Evolutionary conservation across 345 rosid genomes (phyloP).

Genomic region (Brassica incana): DNA sequence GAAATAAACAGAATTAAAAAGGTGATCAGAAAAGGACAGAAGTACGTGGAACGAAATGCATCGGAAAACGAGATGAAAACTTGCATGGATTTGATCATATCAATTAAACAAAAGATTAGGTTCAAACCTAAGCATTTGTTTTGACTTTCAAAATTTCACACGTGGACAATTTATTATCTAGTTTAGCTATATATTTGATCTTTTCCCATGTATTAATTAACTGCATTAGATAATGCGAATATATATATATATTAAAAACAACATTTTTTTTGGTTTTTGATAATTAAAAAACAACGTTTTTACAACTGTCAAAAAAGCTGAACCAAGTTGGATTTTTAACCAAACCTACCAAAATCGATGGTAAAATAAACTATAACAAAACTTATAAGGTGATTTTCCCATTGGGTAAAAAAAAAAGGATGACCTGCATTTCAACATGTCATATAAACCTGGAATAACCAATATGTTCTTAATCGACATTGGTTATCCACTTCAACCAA

Average conservation of each 20-base stretch:
- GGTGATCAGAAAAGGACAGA: constrained; percentile 22
- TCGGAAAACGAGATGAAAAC: constrained; percentile 16
- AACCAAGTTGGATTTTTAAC: not conserved
- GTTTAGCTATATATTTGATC: not conserved
- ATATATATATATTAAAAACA: not conserved
- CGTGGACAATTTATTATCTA: constrained; percentile 8
- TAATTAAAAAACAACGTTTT: not conserved
- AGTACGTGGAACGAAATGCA: constrained; percentile 33
- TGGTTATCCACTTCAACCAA: constrained; percentile 3
- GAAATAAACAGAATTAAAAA: not conserved
- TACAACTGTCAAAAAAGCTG: not conserved
- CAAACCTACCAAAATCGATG: not conserved
- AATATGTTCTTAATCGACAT: not conserved
- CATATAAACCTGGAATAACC: not conserved
- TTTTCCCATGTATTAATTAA: not conserved
- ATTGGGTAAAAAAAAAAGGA: not conserved
- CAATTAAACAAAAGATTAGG: constrained; percentile 40
- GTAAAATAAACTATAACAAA: not conserved
- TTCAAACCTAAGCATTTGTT: constrained; percentile 37
- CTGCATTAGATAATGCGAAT: not conserved
- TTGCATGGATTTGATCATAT: constrained; percentile 36
- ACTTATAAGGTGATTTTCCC: not conserved
- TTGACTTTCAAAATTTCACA: constrained; percentile 26
- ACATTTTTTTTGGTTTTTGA: too few species aligned
- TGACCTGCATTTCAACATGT: not conserved